A percentile compares a stretch with the other conserved stretches of the same genome.
Evolutionary conservation across 306 rosid genomes (phyloP).

Genomic region (Comarum palustre): DNA sequence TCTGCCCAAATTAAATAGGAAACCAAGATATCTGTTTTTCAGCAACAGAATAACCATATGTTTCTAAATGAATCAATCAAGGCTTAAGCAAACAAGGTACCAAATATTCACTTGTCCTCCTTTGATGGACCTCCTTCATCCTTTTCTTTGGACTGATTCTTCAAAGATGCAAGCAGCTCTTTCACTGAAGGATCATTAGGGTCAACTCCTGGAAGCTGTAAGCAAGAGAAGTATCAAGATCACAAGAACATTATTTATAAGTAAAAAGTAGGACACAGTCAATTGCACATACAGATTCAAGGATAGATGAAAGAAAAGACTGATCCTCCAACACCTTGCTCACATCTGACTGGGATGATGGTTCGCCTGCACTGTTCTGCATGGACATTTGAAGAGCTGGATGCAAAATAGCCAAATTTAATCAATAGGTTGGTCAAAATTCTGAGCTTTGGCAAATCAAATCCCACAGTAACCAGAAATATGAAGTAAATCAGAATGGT

Average conservation of each 20-base stretch:
- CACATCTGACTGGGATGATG: constrained; percentile 22
- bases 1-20: constrained; percentile 2
- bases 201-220: constrained; percentile 47
- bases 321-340: constrained; percentile 41
- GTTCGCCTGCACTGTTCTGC: constrained; percentile 27
- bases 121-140: constrained; percentile 31
- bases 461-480: not conserved
- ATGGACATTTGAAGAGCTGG: constrained; percentile 47
- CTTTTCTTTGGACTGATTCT: constrained; percentile 33
- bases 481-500: not conserved
- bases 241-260: not conserved
- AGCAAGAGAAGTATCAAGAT: constrained; percentile 12
- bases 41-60: constrained; percentile 9
- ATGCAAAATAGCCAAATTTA: not conserved
- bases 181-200: constrained; percentile 44
- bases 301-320: constrained; percentile 35
- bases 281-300: constrained; percentile 31
- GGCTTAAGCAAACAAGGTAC: not conserved
- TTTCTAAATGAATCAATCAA: not conserved
- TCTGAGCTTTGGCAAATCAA: not conserved
- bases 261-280: not conserved
- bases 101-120: constrained; percentile 28
- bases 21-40: not conserved
- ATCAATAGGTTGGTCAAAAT: not conserved
- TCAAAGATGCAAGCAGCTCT: constrained; percentile 37